Percentiles rank a stretch among this genome's conserved stretches.
Conservation (phyloP, 371 early-diverging fungal genomes). For the Mortierella sp. region DNA sequence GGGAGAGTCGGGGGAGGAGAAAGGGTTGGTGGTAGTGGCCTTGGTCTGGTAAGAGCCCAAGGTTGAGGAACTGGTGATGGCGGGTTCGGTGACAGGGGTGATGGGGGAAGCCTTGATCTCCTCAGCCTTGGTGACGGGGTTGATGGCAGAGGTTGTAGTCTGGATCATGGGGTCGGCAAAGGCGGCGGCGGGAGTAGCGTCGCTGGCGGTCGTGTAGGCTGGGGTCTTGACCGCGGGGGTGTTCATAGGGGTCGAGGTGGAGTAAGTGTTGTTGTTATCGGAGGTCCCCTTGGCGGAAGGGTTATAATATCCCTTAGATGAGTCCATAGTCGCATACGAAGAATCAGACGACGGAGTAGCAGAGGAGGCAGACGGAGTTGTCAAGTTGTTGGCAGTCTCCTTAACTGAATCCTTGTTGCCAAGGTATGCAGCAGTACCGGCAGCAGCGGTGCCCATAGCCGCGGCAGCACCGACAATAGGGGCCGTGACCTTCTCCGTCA, state of each 20-base stretch:
- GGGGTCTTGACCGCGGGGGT: not conserved
- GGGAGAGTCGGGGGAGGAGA: not conserved
- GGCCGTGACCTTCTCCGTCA: conserved; percentile 18
- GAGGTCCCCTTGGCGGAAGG: conserved; percentile 5
- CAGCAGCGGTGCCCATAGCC: conserved; percentile 10
- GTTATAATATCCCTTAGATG: no score
- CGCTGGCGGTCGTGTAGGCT: not conserved
- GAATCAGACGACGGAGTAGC: no score
- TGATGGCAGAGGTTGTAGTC: not conserved
- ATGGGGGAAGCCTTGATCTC: not conserved
- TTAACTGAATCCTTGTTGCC: not conserved
- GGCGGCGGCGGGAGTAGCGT: not conserved
- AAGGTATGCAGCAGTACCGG: conserved; percentile 12
- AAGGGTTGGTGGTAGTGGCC: not conserved
- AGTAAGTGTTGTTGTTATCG: not conserved
- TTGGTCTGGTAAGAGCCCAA: conserved; percentile 1
- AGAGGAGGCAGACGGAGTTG: no score
- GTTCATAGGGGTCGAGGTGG: not conserved
- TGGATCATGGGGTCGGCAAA: not conserved
- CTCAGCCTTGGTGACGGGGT: not conserved
- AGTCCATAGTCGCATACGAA: no score
- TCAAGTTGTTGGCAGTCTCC: not conserved
- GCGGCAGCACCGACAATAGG: conserved; percentile 21
- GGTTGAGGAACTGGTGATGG: not conserved
- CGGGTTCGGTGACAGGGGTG: not conserved